Base-by-base conservation (phyloP, 768 basidiomycete genomes). In the Boletus speciosus region DNA sequence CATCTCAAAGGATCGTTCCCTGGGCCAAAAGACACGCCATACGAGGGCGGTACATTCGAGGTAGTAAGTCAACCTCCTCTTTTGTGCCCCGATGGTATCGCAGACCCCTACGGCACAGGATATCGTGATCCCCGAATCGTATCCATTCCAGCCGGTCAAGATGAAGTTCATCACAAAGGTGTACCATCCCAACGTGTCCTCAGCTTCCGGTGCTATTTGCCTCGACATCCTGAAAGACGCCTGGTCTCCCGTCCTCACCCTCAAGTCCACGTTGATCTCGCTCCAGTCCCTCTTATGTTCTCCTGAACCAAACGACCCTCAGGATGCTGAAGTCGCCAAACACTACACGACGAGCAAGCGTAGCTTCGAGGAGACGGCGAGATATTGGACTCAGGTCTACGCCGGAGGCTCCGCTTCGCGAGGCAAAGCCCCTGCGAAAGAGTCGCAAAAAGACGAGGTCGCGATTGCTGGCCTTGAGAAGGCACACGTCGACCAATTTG, bases 121-220 rank as follows among this genome's bases (percentile, higher is more conserved):
- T 66, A 98, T 98, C 60, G 78, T 87, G 19, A 92, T 98, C 62
- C 94, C 94, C 8, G 91, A 93, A 41, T 83, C 90, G 46, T 93
- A 93, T 67, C 91, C 90, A 16, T 92, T 93, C 70, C 89, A 93
- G 67, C 93, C 96, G 0, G 88, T 95, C 50, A 97, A 98, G 80
- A 97, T 98, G 93, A 95, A 94, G 70, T 98, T 98, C 73, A 85
- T 96, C 57, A 98, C 95, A 36, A 93, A 93, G 71, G 88, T 96
- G 29, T 97, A 93, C 68, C 93, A 98, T 69, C 95, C 95, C 4
- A 98, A 98, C 66, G 80, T 98, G 38, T 96, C 93, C 19, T 95
- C 92, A 23, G 90, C 88, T 34, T 93, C 90, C 3, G 95, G 95
- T 46, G 93, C 92, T 42, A 98, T 98, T 73, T 98, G 94, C 71